Percentiles rank a stretch among this genome's conserved stretches.
phyloP scores from a whole-genome alignment of 2,329 filamentous ascomycete species.

The Monilinia aucupariae region DNA sequence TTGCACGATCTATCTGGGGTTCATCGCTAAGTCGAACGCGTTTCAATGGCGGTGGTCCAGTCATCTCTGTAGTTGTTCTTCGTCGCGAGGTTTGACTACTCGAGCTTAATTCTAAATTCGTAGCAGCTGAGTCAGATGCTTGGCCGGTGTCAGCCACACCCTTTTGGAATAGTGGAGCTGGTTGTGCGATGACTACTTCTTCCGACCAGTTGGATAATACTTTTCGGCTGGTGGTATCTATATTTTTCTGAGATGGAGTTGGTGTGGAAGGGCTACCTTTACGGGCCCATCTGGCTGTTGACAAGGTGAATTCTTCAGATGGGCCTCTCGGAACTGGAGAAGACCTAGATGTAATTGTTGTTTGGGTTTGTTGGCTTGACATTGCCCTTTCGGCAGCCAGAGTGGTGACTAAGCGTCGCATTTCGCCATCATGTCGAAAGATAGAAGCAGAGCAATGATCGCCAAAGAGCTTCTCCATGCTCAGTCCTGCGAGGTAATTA shows the following conservation, averaged over 20 bases:
- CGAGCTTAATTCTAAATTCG: slow-evolving; percentile 16
- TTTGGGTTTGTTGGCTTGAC: slow-evolving; percentile 8
- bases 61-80: slow-evolving; percentile 21
- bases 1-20: not conserved
- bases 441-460: slow-evolving; percentile 53
- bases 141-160: not conserved
- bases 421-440: slow-evolving; percentile 62
- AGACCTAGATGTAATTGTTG: not conserved
- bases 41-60: slow-evolving; percentile 20
- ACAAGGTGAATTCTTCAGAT: not conserved
- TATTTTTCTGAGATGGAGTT: not conserved
- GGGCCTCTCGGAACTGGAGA: not conserved
- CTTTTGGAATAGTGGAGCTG: not conserved
- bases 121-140: not conserved
- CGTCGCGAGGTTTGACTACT: slow-evolving; percentile 21
- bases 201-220: not conserved
- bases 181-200: not conserved
- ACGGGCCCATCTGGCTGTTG: not conserved
- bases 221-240: not conserved
- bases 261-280: not conserved
- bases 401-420: slow-evolving; percentile 39
- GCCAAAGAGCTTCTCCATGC: slow-evolving; percentile 67
- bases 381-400: not conserved
- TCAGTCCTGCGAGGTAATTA: slow-evolving; percentile 40
- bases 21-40: slow-evolving; percentile 20